Percentiles rank a stretch among this genome's conserved stretches.
phyloP scores from a whole-genome alignment of 2,329 filamentous ascomycete species.

The Penicillium sp. region DNA sequence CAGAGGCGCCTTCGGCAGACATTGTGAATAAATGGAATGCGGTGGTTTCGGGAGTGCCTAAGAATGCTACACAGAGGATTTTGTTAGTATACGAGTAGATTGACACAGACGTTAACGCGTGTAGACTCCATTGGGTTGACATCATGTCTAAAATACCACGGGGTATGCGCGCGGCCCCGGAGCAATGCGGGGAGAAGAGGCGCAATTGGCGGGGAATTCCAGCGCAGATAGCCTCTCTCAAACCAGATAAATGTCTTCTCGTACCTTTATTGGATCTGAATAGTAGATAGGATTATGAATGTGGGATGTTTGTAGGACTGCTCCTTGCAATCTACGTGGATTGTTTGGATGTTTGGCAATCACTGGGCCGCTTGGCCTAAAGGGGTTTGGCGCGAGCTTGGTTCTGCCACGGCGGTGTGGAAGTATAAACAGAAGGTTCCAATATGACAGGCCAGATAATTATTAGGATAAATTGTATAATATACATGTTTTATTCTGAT shows the following conservation, averaged over 20 bases:
- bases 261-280: constrained; percentile 8
- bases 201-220: constrained; percentile 11
- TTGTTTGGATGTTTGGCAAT: constrained; percentile 9
- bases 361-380: constrained; percentile 2
- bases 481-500: too few species aligned
- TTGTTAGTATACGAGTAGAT: neutral
- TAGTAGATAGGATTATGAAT: neutral
- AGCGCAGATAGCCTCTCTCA: neutral
- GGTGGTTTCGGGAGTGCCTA: neutral
- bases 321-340: constrained; percentile 1
- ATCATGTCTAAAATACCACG: constrained; percentile 6
- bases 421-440: neutral
- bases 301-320: neutral
- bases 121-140: constrained; percentile 12
- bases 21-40: constrained; percentile 20
- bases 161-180: constrained; percentile 15
- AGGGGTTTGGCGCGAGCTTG: neutral
- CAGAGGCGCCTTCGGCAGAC: constrained; percentile 28
- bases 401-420: constrained; percentile 5
- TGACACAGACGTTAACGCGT: neutral
- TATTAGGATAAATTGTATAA: too few species aligned
- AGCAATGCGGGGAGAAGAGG: constrained; percentile 15
- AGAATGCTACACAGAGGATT: neutral
- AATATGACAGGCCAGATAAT: too few species aligned
- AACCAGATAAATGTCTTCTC: neutral